Percentiles rank a stretch among this genome's conserved stretches.
These are phyloP conservation scores for Coffea humblotiana DNA, from an alignment of 305 asterid genomes.

Conservation along the genomic window DNA sequence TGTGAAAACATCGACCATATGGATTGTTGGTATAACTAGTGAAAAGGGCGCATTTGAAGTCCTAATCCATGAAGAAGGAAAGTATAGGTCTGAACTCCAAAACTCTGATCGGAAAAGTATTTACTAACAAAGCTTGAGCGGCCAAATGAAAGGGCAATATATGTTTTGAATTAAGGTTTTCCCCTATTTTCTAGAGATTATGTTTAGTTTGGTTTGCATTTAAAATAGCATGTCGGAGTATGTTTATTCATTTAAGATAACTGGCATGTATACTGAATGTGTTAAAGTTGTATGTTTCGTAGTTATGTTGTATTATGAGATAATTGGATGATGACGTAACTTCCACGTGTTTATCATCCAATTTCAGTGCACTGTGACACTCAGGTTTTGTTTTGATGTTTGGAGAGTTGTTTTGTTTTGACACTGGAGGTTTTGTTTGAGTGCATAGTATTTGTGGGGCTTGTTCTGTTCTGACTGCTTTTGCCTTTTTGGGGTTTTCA, in stretches of 20 bases:
- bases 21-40: neutral
- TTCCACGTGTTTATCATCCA: neutral
- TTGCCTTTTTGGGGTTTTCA: neutral
- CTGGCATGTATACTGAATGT: neutral
- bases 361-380: neutral
- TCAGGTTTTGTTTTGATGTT: neutral
- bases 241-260: no score
- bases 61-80: neutral
- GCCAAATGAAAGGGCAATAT: no score
- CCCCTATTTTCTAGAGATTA: no score
- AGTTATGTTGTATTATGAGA: neutral
- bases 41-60: neutral
- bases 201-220: neutral
- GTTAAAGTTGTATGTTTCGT: no score
- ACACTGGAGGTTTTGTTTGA: no score
- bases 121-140: no score
- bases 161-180: no score
- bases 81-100: neutral
- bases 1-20: neutral
- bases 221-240: no score
- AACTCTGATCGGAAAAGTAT: neutral
- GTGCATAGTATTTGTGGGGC: neutral
- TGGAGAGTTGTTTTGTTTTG: neutral
- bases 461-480: neutral
- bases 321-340: neutral